phyloP scores from a whole-genome alignment of 352 stramenopile species.

The Phytophthora europaea region DNA sequence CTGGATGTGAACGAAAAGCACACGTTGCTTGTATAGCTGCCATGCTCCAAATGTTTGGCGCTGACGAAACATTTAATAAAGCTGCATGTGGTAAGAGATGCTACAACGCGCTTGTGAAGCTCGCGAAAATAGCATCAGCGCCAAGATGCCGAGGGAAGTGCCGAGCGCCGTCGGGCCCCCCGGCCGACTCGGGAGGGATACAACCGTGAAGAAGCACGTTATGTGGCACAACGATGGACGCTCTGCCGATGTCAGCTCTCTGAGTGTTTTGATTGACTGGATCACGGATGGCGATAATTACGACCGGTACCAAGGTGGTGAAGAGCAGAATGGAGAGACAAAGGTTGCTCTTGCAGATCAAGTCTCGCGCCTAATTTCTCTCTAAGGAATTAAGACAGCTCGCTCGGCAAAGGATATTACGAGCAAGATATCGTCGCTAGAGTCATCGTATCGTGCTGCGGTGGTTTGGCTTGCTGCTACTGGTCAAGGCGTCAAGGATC shows the following conservation, averaged over 20 bases:
- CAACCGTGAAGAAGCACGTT: conserved; percentile 4
- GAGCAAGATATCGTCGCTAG: conserved; percentile 9
- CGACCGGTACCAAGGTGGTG: conserved; percentile 13
- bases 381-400: not conserved
- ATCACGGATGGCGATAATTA: conserved; percentile 16
- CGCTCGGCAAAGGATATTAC: conserved; percentile 6
- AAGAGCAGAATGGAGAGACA: conserved; percentile 1
- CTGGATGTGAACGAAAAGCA: not conserved
- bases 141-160: too few relatives aligned
- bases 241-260: conserved; percentile 5
- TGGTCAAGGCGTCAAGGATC: not conserved
- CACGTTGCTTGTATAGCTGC: not conserved
- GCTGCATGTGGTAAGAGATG: conserved; percentile 8
- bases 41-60: conserved; percentile 7
- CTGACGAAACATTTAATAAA: conserved; percentile 2
- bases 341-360: conserved; percentile 1
- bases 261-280: conserved; percentile 19
- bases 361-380: not conserved
- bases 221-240: conserved; percentile 19
- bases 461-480: not conserved
- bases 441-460: conserved; percentile 1
- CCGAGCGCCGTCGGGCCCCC: too few relatives aligned
- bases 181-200: too few relatives aligned
- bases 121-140: not conserved
- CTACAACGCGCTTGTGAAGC: conserved; percentile 19